Percentiles rank a stretch among this genome's conserved stretches.
These are phyloP conservation scores for Tremella mesenterica DNA, from an alignment of 768 basidiomycete species.

Conservation along the genomic window DNA sequence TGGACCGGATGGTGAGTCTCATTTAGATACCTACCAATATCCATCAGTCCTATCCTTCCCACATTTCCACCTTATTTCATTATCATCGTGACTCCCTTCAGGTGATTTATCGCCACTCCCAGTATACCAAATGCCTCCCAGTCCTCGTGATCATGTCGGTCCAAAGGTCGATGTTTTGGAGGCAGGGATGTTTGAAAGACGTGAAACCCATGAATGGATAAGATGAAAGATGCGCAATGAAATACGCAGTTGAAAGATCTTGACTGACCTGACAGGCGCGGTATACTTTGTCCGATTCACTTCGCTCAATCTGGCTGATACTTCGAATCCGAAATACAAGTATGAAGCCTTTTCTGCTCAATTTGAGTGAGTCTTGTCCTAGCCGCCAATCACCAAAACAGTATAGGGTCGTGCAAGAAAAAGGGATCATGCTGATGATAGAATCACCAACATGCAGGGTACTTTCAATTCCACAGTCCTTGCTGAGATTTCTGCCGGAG, in stretches of 20 bases:
- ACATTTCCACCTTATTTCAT: too few species aligned
- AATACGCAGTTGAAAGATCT: neutral
- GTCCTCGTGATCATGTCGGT: too few species aligned
- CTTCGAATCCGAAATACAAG: conserved; percentile 52
- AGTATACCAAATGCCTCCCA: too few species aligned
- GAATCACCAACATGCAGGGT: conserved; percentile 64
- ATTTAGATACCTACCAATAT: neutral
- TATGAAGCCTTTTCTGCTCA: conserved; percentile 68
- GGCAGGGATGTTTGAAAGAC: too few species aligned
- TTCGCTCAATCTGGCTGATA: conserved; percentile 53
- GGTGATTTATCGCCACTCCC: too few species aligned
- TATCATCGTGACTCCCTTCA: too few species aligned
- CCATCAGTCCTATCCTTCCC: too few species aligned
- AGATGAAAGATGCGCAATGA: too few species aligned
- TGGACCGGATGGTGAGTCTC: conserved; percentile 30
- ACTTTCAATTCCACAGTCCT: conserved; percentile 53
- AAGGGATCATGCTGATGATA: conserved; percentile 33
- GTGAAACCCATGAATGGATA: too few species aligned
- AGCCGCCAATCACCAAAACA: neutral
- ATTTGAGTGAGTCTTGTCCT: conserved; percentile 53
- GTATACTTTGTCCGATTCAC: conserved; percentile 65
- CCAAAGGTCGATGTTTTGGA: too few species aligned
- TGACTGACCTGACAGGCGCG: conserved; percentile 14
- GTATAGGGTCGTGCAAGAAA: too few species aligned
- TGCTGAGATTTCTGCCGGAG: conserved; percentile 56